Evolutionary conservation across 495 filamentous ascomycete genomes (phyloP).

Genomic region (Paragyromitra xinjiangensis): DNA sequence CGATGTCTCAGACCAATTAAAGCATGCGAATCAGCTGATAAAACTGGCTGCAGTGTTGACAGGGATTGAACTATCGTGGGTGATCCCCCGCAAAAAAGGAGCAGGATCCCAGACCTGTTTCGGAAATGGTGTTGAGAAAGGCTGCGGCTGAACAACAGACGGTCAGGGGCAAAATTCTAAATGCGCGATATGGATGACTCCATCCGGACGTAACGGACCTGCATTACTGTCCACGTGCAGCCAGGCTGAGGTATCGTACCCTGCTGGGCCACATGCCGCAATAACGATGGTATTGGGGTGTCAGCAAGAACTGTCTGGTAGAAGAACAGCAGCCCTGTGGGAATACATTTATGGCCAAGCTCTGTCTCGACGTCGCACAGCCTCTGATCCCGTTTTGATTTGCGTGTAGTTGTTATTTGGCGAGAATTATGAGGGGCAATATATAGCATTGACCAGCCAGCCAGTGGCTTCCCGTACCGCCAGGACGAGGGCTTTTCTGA

Average conservation of each 20-base stretch:
- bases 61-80: constrained; percentile 20
- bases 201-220: constrained; percentile 32
- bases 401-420: constrained; percentile 20
- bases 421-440: constrained; percentile 9
- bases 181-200: constrained; percentile 7
- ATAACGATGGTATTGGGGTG: background rate
- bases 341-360: background rate
- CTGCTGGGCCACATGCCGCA: constrained; percentile 5
- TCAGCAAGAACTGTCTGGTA: background rate
- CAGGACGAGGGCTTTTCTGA: constrained; percentile 20
- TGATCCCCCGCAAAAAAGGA: constrained; percentile 35
- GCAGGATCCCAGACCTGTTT: constrained; percentile 21
- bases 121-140: constrained; percentile 3
- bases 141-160: background rate
- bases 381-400: constrained; percentile 15
- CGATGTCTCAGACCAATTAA: constrained; percentile 25
- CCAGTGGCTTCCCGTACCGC: constrained; percentile 4
- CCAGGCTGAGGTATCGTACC: background rate
- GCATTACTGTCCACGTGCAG: constrained; percentile 28
- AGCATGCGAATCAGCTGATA: constrained; percentile 10
- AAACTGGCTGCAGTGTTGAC: constrained; percentile 8
- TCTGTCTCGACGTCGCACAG: background rate
- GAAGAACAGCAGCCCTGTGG: background rate
- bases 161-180: constrained; percentile 9
- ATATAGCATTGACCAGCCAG: constrained; percentile 3